Evolutionary conservation across 768 basidiomycete species (phyloP).

Genomic region (Tephrocybe sp.): DNA sequence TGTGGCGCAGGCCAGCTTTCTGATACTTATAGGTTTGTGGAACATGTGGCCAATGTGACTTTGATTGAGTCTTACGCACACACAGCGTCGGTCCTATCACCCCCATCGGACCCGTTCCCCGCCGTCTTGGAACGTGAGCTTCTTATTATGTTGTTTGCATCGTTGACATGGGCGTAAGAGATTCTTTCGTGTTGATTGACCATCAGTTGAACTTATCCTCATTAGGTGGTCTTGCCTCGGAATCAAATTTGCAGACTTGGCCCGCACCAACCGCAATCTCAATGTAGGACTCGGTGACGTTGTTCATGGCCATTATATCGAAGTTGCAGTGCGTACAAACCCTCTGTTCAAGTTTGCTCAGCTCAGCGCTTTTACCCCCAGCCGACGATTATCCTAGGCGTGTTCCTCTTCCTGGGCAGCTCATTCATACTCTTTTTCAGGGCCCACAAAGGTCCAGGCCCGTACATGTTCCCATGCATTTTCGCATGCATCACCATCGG

Average conservation of each 20-base stretch:
- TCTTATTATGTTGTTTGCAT: slow-evolving; percentile 48
- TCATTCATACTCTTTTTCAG: slow-evolving; percentile 58
- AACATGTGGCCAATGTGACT: not conserved
- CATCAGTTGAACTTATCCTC: not conserved
- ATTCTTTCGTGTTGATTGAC: not conserved
- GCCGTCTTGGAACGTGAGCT: slow-evolving; percentile 66
- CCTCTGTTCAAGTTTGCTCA: not conserved
- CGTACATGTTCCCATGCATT: slow-evolving; percentile 54
- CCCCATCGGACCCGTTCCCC: slow-evolving; percentile 69
- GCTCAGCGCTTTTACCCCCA: slow-evolving; percentile 16
- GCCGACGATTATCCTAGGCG: slow-evolving; percentile 58
- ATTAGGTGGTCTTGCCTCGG: slow-evolving; percentile 67
- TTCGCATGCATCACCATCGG: slow-evolving; percentile 64
- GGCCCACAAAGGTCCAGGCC: slow-evolving; percentile 61
- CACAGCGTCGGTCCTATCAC: slow-evolving; percentile 62
- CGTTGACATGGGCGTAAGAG: slow-evolving; percentile 61
- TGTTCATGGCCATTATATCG: slow-evolving; percentile 55
- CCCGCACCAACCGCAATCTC: slow-evolving; percentile 44
- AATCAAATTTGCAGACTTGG: slow-evolving; percentile 58
- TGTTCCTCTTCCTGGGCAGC: slow-evolving; percentile 66
- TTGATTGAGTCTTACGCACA: not conserved
- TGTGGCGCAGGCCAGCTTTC: slow-evolving; percentile 52
- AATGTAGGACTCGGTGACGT: slow-evolving; percentile 37
- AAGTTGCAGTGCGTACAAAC: slow-evolving; percentile 37
- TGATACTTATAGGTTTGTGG: slow-evolving; percentile 58